Percentiles rank a stretch among this genome's conserved stretches.
Conservation (phyloP, 2,329 filamentous ascomycete genomes). For the Penicillium freii region DNA sequence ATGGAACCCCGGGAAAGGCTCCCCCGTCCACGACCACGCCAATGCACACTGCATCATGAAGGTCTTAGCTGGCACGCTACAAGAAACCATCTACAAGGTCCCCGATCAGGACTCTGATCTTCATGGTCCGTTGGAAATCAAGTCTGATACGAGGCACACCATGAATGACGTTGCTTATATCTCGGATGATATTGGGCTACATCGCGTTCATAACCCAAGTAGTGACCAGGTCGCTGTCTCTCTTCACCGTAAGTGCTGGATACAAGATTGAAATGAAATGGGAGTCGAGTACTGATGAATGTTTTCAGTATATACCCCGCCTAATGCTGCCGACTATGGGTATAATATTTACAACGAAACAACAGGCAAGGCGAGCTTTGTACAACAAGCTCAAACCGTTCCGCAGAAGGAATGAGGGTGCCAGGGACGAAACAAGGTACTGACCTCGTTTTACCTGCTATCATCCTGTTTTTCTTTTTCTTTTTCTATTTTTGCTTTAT, state of each 20-base stretch:
- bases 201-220: constrained; percentile 32
- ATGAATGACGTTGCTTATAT: constrained; percentile 36
- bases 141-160: constrained; percentile 24
- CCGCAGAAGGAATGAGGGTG: constrained; percentile 1
- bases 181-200: constrained; percentile 33
- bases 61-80: constrained; percentile 30
- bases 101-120: constrained; percentile 15
- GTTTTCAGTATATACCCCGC: constrained; percentile 32
- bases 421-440: not conserved
- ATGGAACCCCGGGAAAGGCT: constrained; percentile 39
- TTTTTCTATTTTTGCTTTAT: not conserved
- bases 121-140: constrained; percentile 23
- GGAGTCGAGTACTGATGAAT: not conserved
- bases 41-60: constrained; percentile 42
- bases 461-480: not conserved
- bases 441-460: not conserved
- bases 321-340: constrained; percentile 35
- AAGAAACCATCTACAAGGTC: constrained; percentile 29
- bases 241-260: constrained; percentile 28
- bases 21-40: constrained; percentile 37
- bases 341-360: constrained; percentile 33
- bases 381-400: constrained; percentile 26
- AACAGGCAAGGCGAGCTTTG: constrained; percentile 29
- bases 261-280: no score
- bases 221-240: constrained; percentile 31